Base-by-base conservation (phyloP, 805 yeast genomes). In the Ogataea haglerorum region DNA sequence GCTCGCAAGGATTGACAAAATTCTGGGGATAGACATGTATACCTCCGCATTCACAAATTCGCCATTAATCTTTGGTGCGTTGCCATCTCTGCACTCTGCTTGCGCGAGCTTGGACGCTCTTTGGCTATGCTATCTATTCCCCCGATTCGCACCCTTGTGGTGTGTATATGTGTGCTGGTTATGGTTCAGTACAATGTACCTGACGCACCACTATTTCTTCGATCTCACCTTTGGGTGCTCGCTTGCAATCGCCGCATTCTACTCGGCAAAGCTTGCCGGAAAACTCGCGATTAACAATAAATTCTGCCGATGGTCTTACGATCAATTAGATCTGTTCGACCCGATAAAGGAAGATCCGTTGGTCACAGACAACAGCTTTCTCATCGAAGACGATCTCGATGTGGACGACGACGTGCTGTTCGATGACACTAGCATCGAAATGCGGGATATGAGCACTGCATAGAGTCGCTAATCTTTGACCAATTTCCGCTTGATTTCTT, bases 181-280 rank as follows among this genome's bases (percentile, higher is more conserved):
- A 52, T 91, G 98, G 98, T 93, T 96, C 95, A 77, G 93, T 36
- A 93, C 98, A 12, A 91, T 91, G 99, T 91, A 91, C 63, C 73
- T 91, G 56, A 91, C 97, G 0, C 99, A 91, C 64, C 99, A 91
- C 65, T 91, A 91, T 62, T 93, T 93, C 57, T 79, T 91, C 45
- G 98, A 91, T 60, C 76, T 91, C 38, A 86, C 87, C 56, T 91
- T 87, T n/a, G 99, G 99, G 16, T 91, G 96, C 2, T 74, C 80
- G n/a, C 69, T 93, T 42, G 80, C 95, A 0, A 73, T 81, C 45
- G 61, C 75, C 12, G 80, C 85, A 23, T 90, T 87, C 63, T 72
- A 75, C 46, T 75, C 80, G 52, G 79, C 87, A 39, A 81, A 80
- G 58, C 77, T 82, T 54, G 73, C 72, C 43, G 52, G 52, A 6